Conservation (phyloP, 768 basidiomycete genomes). For the Gloeopeniophorella convolvens region DNA sequence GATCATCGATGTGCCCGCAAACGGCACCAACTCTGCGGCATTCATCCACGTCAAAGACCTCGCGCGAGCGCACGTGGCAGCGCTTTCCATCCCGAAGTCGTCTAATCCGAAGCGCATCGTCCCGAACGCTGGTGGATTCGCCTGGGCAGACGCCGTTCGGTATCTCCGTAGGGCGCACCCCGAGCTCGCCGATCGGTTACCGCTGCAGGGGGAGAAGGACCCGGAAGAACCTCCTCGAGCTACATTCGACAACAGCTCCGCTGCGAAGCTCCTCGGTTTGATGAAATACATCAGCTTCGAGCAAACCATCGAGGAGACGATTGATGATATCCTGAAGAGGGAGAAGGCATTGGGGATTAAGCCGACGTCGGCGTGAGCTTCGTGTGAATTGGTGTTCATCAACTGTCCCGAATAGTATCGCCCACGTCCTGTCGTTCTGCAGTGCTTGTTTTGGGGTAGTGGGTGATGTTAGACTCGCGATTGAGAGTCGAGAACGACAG, state of each 20-base stretch:
- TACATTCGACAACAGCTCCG: not conserved
- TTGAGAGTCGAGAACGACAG: too few relatives aligned
- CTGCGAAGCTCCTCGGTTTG: not conserved
- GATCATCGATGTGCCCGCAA: too few relatives aligned
- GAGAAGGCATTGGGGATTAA: not conserved
- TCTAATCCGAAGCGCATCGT: constrained; percentile 22
- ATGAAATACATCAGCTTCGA: not conserved
- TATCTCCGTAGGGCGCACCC: constrained; percentile 20
- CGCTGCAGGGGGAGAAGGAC: not conserved
- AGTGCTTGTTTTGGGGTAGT: too few relatives aligned
- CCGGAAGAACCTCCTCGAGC: constrained; percentile 7
- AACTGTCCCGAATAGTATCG: too few relatives aligned
- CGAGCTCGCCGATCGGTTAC: constrained; percentile 8
- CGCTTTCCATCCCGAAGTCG: constrained; percentile 16
- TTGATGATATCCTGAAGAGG: not conserved
- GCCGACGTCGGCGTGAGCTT: too few relatives aligned
- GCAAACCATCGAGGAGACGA: constrained; percentile 1
- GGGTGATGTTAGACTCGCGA: too few relatives aligned
- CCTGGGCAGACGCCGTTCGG: constrained; percentile 22
- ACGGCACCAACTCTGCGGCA: constrained; percentile 17
- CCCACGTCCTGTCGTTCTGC: too few relatives aligned
- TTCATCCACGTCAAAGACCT: constrained; percentile 27
- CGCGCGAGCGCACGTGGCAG: constrained; percentile 24
- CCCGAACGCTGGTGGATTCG: constrained; percentile 21
- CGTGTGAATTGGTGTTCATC: too few relatives aligned